These are phyloP conservation scores for Cladosporium sp. DNA, from an alignment of 2,329 filamentous ascomycete species.

Conservation along the genomic window DNA sequence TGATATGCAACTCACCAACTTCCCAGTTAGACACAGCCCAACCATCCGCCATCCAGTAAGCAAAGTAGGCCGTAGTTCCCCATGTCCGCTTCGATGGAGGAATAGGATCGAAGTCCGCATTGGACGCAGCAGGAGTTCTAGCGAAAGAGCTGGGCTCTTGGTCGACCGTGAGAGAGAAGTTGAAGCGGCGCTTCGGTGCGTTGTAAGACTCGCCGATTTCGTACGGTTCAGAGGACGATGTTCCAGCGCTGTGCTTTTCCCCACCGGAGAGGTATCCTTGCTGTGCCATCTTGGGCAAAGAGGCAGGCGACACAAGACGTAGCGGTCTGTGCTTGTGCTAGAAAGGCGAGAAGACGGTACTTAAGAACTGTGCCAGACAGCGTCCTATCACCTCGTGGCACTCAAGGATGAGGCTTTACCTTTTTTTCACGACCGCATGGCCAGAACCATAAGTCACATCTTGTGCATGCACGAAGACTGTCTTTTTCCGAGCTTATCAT, in stretches of 20 bases:
- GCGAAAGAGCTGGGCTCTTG: conserved; percentile 36
- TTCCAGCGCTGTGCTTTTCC: conserved; percentile 22
- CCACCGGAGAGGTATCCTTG: not conserved
- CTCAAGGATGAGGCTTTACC: too few relatives aligned
- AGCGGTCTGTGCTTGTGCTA: not conserved
- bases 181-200: conserved; percentile 21
- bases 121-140: conserved; percentile 30
- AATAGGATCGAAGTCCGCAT: conserved; percentile 37
- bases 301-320: not conserved
- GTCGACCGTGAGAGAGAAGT: conserved; percentile 30
- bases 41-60: conserved; percentile 40
- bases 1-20: conserved; percentile 26
- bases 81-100: conserved; percentile 36
- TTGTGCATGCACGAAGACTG: not conserved
- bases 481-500: not conserved
- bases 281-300: not conserved
- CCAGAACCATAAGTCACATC: not conserved
- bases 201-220: conserved; percentile 24
- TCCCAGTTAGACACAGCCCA: conserved; percentile 38
- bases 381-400: not conserved
- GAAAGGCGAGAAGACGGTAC: not conserved
- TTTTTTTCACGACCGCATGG: not conserved
- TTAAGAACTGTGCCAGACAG: not conserved
- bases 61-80: conserved; percentile 32
- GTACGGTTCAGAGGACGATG: conserved; percentile 23